These are phyloP conservation scores for Heliamphora exappendiculata DNA, from an alignment of 148 eudicot genomes.

Conservation along the genomic window DNA sequence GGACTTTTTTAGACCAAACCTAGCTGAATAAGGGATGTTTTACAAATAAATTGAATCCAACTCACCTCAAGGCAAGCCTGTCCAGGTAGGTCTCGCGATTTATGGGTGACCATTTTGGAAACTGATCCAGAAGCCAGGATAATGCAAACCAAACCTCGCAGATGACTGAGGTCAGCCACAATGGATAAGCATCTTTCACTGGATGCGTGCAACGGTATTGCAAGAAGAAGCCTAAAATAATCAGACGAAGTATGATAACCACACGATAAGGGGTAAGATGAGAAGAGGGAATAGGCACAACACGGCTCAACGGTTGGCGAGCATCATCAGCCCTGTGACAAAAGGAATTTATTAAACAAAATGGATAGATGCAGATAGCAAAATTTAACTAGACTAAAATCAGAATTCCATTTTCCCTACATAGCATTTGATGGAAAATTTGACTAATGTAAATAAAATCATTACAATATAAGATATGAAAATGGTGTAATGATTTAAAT, in stretches of 20 bases:
- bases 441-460: not conserved
- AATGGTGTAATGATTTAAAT: not conserved
- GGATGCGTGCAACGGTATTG: slow-evolving; percentile 94
- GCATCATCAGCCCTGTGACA: slow-evolving; percentile 85
- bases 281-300: slow-evolving; percentile 71
- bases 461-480: not conserved
- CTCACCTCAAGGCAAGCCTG: slow-evolving; percentile 90
- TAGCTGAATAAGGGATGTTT: not conserved
- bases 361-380: not conserved
- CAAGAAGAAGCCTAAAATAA: slow-evolving; percentile 82
- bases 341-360: slow-evolving; percentile 15
- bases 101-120: slow-evolving; percentile 94
- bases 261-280: slow-evolving; percentile 89
- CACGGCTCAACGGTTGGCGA: slow-evolving; percentile 90
- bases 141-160: slow-evolving; percentile 98
- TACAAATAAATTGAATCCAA: slow-evolving; percentile 6
- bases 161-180: slow-evolving; percentile 89
- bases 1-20: too few relatives aligned
- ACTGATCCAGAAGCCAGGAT: slow-evolving; percentile 98
- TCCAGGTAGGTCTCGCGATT: slow-evolving; percentile 95
- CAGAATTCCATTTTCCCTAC: not conserved
- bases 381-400: not conserved
- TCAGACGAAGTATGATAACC: slow-evolving; percentile 78
- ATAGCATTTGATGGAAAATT: not conserved
- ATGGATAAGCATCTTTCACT: slow-evolving; percentile 85